These are phyloP conservation scores for Hypocreales sp. DNA, from an alignment of 2,329 filamentous ascomycete genomes.

Conservation along the genomic window DNA sequence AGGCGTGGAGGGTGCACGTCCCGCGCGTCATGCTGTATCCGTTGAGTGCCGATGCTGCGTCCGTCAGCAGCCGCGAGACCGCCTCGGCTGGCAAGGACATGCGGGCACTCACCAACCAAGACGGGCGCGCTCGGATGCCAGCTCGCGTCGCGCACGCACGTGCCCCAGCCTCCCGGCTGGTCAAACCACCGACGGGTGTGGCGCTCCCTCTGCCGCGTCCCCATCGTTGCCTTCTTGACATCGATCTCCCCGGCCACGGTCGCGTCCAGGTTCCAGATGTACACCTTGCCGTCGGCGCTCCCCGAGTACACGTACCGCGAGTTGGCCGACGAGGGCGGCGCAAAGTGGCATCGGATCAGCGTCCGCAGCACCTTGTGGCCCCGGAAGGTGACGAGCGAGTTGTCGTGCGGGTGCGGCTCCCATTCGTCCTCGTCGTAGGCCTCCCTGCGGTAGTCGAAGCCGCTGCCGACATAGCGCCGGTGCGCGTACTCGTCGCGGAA, in stretches of 20 bases:
- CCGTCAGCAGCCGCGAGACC: no score
- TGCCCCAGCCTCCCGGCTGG: constrained; percentile 48
- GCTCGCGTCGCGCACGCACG: constrained; percentile 73
- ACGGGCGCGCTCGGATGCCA: constrained; percentile 82
- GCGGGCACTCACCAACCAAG: constrained; percentile 43
- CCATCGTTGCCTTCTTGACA: constrained; percentile 54
- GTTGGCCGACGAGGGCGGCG: constrained; percentile 70
- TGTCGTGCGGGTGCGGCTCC: constrained; percentile 57
- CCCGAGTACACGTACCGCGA: constrained; percentile 88
- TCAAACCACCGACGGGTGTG: constrained; percentile 40
- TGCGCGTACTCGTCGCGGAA: constrained; percentile 41
- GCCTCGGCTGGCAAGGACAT: no score
- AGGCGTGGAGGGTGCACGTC: constrained; percentile 65
- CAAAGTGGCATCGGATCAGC: constrained; percentile 90
- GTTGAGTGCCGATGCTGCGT: constrained; percentile 67
- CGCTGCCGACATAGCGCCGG: constrained; percentile 34
- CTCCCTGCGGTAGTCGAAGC: constrained; percentile 63
- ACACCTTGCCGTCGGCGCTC: constrained; percentile 77
- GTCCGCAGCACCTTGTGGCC: constrained; percentile 83
- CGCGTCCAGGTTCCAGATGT: constrained; percentile 87
- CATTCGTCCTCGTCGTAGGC: constrained; percentile 50
- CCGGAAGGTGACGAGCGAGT: constrained; percentile 83
- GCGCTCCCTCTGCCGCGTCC: constrained; percentile 40
- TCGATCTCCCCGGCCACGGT: constrained; percentile 67
- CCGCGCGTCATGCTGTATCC: constrained; percentile 58